phyloP scores from a whole-genome alignment of 768 basidiomycete genomes.

The Sarcodon sp. region DNA sequence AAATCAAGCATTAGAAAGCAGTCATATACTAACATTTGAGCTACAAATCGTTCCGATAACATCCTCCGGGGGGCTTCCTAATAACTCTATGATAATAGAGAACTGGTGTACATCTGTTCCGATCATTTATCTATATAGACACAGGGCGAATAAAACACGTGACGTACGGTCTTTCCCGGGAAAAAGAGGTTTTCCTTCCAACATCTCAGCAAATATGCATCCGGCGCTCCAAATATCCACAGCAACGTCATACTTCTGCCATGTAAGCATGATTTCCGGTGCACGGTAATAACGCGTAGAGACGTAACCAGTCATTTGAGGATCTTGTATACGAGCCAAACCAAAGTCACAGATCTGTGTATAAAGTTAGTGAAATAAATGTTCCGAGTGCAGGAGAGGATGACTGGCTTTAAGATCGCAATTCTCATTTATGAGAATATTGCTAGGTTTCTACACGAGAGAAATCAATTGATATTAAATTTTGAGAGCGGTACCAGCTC shows the following conservation, averaged over 20 bases:
- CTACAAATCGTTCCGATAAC: slow-evolving; percentile 98
- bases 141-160: neutral
- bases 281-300: slow-evolving; percentile 98
- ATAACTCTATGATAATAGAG: slow-evolving; percentile 95
- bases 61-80: slow-evolving; percentile 99
- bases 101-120: slow-evolving; percentile 93
- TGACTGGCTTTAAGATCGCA: slow-evolving; percentile 84
- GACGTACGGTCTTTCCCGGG: slow-evolving; percentile 91
- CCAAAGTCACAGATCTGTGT: slow-evolving; percentile 95
- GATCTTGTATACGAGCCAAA: slow-evolving; percentile 95
- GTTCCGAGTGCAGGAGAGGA: neutral
- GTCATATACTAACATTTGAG: slow-evolving; percentile 67
- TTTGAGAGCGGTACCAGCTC: slow-evolving; percentile 14
- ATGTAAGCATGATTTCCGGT: slow-evolving; percentile 99
- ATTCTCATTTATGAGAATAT: slow-evolving; percentile 99
- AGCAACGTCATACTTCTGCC: slow-evolving; percentile 99
- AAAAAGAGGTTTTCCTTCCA: slow-evolving; percentile 97
- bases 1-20: neutral
- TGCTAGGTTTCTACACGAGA: slow-evolving; percentile 79
- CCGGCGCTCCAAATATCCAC: slow-evolving; percentile 99
- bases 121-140: slow-evolving; percentile 4
- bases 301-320: slow-evolving; percentile 99
- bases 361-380: slow-evolving; percentile 1
- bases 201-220: slow-evolving; percentile 99
- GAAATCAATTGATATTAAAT: neutral